Base-by-base conservation (phyloP, 208 protist species). In the Strigomonas galati region DNA sequence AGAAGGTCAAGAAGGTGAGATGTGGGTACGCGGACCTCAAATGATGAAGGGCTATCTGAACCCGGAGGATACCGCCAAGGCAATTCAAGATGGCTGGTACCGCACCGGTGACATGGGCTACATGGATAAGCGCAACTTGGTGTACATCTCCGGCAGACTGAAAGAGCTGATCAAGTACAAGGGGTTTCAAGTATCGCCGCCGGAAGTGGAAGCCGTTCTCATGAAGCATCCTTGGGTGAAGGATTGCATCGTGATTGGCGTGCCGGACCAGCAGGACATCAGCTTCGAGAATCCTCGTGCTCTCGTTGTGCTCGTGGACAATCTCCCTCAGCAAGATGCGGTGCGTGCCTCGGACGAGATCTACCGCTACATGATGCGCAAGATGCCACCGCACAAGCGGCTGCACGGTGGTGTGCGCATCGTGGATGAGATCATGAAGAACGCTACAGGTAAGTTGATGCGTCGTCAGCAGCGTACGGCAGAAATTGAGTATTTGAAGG, bases 161-260 rank as follows among this genome's bases (percentile, higher is more conserved):
- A 97, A 97, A 64, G 91, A 96, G 63, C 76, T 97, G 24, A 97
- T 97, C 67, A 97, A 97, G 74, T 85, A 79, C 70, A 97, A 97
- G 64, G 92, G 92, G 35, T 92, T 91, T 57, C 92, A 97, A 76
- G 88, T 97, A 2, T 75, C 92, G 19, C 91, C 92, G 0, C 82
- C 91, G 0, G 73, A 81, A 32, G 43, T 97, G 1, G 92, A 97
- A 71, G 84, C 62, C 12, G 23, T 84, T 17, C 35, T 94, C 12
- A 31, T 84, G 15, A 40, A 60, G 17, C 82, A 95, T 55, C 78
- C 82, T 55, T 67, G 62, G 43, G 79, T 97, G 27, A 43, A 44
- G 7, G 92, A 97, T 71, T 72, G 57, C 32, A 54, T 85, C n/a
- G 92, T 97, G 1, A 72, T 96, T 26, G 80, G 81, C 43, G 64